Evolutionary conservation across 1,284 basidiomycete species (phyloP).

Genomic region (Laetiporus sulphureus): DNA sequence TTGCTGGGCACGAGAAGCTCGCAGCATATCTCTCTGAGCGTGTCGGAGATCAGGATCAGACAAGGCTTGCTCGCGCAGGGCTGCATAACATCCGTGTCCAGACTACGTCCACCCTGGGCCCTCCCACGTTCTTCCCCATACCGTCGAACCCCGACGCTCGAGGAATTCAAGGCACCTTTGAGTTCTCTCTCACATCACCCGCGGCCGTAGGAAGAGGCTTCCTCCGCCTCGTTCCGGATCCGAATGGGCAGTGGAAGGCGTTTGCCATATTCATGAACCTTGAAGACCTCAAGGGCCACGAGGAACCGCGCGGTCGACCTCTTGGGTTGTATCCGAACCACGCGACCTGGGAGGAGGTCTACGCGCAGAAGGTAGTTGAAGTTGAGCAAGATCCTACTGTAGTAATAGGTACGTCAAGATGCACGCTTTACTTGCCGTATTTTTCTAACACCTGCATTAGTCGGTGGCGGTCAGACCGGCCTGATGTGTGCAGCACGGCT

Average conservation of each 20-base stretch:
- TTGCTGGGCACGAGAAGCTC: neutral
- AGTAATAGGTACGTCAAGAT: slow-evolving; percentile 14
- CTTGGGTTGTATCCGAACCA: slow-evolving; percentile 29
- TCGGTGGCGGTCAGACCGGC: slow-evolving; percentile 59
- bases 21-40: slow-evolving; percentile 18
- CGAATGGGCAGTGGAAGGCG: slow-evolving; percentile 1
- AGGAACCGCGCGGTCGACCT: slow-evolving; percentile 3
- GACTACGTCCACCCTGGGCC: slow-evolving; percentile 38
- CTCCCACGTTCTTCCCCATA: slow-evolving; percentile 28
- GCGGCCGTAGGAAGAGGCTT: slow-evolving; percentile 1
- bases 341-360: slow-evolving; percentile 41
- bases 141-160: neutral
- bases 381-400: slow-evolving; percentile 4
- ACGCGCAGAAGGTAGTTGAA: slow-evolving; percentile 27
- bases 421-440: neutral
- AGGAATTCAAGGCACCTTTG: neutral
- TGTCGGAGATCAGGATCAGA: slow-evolving; percentile 46
- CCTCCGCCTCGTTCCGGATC: slow-evolving; percentile 5
- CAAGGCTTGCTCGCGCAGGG: slow-evolving; percentile 38
- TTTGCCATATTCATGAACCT: slow-evolving; percentile 2
- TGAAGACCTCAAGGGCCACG: slow-evolving; percentile 7
- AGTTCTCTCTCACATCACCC: neutral
- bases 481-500: slow-evolving; percentile 48
- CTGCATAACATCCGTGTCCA: slow-evolving; percentile 25
- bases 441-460: neutral